phyloP scores from a whole-genome alignment of 1,284 basidiomycete genomes.

The Melampsora larici-populina region DNA sequence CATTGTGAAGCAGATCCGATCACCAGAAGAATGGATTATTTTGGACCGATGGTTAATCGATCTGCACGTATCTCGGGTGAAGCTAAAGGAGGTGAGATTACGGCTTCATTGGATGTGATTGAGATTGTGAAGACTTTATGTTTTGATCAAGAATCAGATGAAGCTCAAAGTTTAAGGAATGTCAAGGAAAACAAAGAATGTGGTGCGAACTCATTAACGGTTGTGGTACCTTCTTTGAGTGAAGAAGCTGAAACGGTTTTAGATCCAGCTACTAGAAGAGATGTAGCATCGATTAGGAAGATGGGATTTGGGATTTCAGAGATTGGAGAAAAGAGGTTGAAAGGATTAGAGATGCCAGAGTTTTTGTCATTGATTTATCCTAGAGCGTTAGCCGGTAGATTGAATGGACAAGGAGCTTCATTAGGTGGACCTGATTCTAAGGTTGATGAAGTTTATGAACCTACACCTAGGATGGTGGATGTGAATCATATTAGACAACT shows the following conservation, averaged over 20 bases:
- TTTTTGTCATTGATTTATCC: slow-evolving; percentile 81
- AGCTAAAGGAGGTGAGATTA: slow-evolving; percentile 90
- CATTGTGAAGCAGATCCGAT: slow-evolving; percentile 91
- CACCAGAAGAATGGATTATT: slow-evolving; percentile 85
- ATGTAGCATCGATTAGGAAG: slow-evolving; percentile 67
- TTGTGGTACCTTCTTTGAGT: slow-evolving; percentile 53
- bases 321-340: slow-evolving; percentile 86
- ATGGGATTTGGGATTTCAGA: slow-evolving; percentile 72
- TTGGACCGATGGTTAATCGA: slow-evolving; percentile 57
- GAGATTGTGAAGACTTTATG: slow-evolving; percentile 66
- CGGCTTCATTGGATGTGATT: slow-evolving; percentile 84
- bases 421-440: slow-evolving; percentile 38
- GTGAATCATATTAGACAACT: slow-evolving; percentile 75
- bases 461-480: slow-evolving; percentile 62
- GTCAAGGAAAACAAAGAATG: too few species aligned
- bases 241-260: slow-evolving; percentile 51
- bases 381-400: slow-evolving; percentile 68
- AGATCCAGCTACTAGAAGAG: slow-evolving; percentile 49
- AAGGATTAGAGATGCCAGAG: slow-evolving; percentile 80
- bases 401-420: slow-evolving; percentile 50
- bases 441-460: slow-evolving; percentile 52
- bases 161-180: too few species aligned
- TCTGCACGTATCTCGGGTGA: slow-evolving; percentile 77
- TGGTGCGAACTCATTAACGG: slow-evolving; percentile 58
- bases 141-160: slow-evolving; percentile 52